Evolutionary conservation across 768 basidiomycete genomes (phyloP).

Genomic region (Hydnomerulius pinastri): DNA sequence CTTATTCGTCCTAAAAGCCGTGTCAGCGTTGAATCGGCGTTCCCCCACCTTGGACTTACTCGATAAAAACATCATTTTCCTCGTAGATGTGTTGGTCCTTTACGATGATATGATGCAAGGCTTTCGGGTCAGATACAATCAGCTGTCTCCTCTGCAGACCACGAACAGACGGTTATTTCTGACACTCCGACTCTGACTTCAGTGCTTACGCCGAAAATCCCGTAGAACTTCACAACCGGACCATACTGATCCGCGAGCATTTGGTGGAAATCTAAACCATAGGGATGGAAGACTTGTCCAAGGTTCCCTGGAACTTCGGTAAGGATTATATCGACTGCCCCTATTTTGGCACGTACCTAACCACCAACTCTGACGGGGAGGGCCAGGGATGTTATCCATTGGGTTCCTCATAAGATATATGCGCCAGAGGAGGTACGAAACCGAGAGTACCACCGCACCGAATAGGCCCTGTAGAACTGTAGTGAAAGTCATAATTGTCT

Average conservation of each 20-base stretch:
- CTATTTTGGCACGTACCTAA: not conserved
- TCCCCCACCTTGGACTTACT: conserved; percentile 33
- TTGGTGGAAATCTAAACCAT: conserved; percentile 41
- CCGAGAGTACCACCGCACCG: not conserved
- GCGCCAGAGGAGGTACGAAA: not conserved
- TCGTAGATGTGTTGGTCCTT: conserved; percentile 55
- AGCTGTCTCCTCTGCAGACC: conserved; percentile 45
- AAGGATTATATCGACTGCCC: not conserved
- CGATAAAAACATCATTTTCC: conserved; percentile 45
- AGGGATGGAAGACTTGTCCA: conserved; percentile 31
- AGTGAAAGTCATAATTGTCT: not conserved
- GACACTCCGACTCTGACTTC: not conserved
- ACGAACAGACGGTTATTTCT: not conserved
- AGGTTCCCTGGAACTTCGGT: conserved; percentile 33
- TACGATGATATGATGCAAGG: conserved; percentile 47
- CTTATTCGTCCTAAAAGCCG: conserved; percentile 40
- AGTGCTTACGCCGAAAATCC: conserved; percentile 46
- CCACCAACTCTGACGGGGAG: conserved; percentile 2
- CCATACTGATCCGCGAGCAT: conserved; percentile 33
- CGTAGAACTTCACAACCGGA: conserved; percentile 46
- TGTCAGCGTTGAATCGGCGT: not conserved
- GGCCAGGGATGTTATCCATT: conserved; percentile 8
- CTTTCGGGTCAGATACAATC: conserved; percentile 49
- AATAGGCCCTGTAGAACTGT: not conserved
- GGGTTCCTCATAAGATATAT: not conserved